Evolutionary conservation across 2,329 filamentous ascomycete species (phyloP).

Genomic region (Aspergillus texensis): DNA sequence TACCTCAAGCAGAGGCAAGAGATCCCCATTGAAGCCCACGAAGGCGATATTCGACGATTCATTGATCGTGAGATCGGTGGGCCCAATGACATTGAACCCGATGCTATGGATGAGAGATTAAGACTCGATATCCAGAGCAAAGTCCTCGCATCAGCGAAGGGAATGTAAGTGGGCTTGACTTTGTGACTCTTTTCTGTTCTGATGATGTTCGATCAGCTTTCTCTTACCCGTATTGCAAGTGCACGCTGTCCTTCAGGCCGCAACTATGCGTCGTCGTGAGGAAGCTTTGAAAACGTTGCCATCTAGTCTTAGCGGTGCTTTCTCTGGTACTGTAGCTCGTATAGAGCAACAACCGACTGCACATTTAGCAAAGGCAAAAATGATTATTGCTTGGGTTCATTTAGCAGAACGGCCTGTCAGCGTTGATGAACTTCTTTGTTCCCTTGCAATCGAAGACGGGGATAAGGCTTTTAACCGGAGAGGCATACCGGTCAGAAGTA

Average conservation of each 20-base stretch:
- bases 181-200: background rate
- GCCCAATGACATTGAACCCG: constrained; percentile 8
- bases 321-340: background rate
- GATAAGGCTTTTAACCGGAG: constrained; percentile 1
- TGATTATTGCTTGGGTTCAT: constrained; percentile 5
- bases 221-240: constrained; percentile 10
- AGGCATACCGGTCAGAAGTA: background rate
- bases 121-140: background rate
- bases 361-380: background rate
- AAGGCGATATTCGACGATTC: constrained; percentile 6
- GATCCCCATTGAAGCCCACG: constrained; percentile 1
- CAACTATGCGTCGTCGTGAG: constrained; percentile 2
- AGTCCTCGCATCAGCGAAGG: background rate
- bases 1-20: background rate
- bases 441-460: background rate
- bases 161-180: background rate
- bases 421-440: background rate
- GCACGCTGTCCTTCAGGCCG: constrained; percentile 1
- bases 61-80: constrained; percentile 8
- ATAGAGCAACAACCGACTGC: constrained; percentile 7
- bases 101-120: constrained; percentile 4
- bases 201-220: background rate
- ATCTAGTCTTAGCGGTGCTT: constrained; percentile 3
- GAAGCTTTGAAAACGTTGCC: constrained; percentile 2
- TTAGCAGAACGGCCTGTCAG: background rate